Evolutionary conservation across 495 filamentous ascomycete species (phyloP).

Genomic region (Aspergillus haitiensis): DNA sequence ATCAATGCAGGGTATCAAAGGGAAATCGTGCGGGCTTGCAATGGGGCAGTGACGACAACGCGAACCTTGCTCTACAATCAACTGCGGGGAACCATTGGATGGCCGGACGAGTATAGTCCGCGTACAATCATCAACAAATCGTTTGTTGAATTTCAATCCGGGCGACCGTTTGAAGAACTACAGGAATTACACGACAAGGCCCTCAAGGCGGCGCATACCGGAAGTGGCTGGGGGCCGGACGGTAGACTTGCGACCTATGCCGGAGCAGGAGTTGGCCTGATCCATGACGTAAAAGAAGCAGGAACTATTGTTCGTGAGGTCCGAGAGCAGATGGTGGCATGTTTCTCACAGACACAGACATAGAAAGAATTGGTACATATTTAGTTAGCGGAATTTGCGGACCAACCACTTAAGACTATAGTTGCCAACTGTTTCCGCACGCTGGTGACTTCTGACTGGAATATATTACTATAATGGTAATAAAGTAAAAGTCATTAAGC

Average conservation of each 20-base stretch:
- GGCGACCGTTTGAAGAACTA: constrained; percentile 53
- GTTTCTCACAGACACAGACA: too few species aligned
- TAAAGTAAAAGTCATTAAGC: too few species aligned
- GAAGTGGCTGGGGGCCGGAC: constrained; percentile 27
- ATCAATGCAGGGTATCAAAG: constrained; percentile 60
- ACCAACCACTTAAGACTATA: too few species aligned
- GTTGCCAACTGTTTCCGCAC: too few species aligned
- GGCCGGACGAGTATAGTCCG: constrained; percentile 65
- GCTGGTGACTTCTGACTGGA: too few species aligned
- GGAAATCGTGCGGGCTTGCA: constrained; percentile 57
- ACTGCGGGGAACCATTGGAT: constrained; percentile 64
- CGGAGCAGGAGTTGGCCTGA: constrained; percentile 52
- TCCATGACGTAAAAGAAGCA: constrained; percentile 45
- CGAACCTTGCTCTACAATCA: constrained; percentile 70
- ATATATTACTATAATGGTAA: too few species aligned
- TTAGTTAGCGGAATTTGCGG: too few species aligned
- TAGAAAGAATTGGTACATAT: too few species aligned
- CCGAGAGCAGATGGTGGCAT: background rate
- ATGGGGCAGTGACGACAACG: constrained; percentile 64
- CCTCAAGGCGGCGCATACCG: too few species aligned
- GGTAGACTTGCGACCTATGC: constrained; percentile 72
- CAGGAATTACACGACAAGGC: too few species aligned
- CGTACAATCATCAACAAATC: constrained; percentile 63
- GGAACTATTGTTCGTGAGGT: constrained; percentile 39
- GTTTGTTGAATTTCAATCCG: constrained; percentile 57